These are phyloP conservation scores for Acanthamoeba healyi DNA, from an alignment of 208 protist genomes.

Conservation along the genomic window DNA sequence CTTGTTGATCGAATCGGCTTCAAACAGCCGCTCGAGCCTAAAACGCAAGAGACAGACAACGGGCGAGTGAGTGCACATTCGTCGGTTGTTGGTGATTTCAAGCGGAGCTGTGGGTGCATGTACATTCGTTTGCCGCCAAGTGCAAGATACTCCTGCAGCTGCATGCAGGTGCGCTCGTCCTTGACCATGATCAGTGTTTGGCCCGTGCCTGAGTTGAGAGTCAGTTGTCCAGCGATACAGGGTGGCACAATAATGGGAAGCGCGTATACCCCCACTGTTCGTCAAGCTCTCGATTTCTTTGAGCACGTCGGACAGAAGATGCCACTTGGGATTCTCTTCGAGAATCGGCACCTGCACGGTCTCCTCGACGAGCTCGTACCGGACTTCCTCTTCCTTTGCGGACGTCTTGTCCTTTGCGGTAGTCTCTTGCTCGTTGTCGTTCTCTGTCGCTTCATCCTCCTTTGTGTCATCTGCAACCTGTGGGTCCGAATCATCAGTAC, in stretches of 20 bases:
- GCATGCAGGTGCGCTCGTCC: constrained; percentile 48
- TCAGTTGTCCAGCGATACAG: no score
- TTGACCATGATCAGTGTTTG: constrained; percentile 1
- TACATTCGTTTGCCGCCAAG: constrained; percentile 31
- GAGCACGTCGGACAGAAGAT: constrained; percentile 43
- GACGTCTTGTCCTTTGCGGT: no score
- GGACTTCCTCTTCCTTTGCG: no score
- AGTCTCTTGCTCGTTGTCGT: neutral
- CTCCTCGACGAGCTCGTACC: constrained; percentile 21
- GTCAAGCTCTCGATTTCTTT: constrained; percentile 68
- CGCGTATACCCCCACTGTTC: no score
- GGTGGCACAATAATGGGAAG: no score
- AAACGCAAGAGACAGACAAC: no score
- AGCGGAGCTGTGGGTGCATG: neutral
- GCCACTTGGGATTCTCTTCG: constrained; percentile 70
- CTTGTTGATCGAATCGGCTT: constrained; percentile 20
- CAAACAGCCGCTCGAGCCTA: constrained; percentile 40
- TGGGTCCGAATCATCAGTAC: no score
- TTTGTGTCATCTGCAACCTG: neutral
- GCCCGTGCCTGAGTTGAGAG: no score
- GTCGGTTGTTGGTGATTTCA: no score
- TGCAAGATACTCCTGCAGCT: constrained; percentile 46
- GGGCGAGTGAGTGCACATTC: no score
- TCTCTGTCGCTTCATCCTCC: neutral
- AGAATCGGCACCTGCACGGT: constrained; percentile 28